These are phyloP conservation scores for Setaria italica DNA, from an alignment of 202 grass and related monocot genomes.

Conservation along the genomic window DNA sequence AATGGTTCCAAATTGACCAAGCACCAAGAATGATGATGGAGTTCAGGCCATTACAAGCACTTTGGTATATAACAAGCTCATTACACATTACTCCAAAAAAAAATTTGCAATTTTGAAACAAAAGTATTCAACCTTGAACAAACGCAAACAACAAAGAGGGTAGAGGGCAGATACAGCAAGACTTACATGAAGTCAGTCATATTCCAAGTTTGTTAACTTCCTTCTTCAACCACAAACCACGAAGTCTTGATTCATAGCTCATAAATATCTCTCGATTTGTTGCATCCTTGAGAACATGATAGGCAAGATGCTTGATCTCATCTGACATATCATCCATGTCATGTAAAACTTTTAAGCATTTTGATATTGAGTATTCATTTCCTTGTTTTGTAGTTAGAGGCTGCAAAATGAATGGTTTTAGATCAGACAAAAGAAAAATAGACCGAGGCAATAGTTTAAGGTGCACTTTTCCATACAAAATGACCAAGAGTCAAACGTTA, in stretches of 20 bases:
- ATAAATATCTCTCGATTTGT: slow-evolving; percentile 37
- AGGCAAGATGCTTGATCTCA: slow-evolving; percentile 6
- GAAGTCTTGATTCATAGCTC: slow-evolving; percentile 30
- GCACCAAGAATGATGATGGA: too few species aligned
- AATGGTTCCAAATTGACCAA: too few species aligned
- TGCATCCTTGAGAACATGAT: slow-evolving; percentile 2
- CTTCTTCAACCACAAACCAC: slow-evolving; percentile 28
- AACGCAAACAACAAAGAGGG: background rate
- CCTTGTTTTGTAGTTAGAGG: slow-evolving; percentile 16
- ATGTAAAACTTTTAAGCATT: slow-evolving; percentile 13
- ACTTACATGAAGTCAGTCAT: background rate
- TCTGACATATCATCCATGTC: slow-evolving; percentile 8
- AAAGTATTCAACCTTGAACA: background rate
- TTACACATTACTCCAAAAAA: background rate
- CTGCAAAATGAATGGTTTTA: slow-evolving; percentile 4
- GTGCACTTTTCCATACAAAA: too few species aligned
- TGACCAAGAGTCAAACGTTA: background rate
- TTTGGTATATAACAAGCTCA: background rate
- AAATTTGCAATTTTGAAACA: background rate
- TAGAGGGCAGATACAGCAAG: background rate
- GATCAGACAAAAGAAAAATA: background rate
- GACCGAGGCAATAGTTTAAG: background rate
- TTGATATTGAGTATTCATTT: slow-evolving; percentile 15
- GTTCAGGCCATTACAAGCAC: too few species aligned
- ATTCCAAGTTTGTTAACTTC: slow-evolving; percentile 11